phyloP scores from a whole-genome alignment of 2,329 filamentous ascomycete genomes.

The Onygenales sp. region DNA sequence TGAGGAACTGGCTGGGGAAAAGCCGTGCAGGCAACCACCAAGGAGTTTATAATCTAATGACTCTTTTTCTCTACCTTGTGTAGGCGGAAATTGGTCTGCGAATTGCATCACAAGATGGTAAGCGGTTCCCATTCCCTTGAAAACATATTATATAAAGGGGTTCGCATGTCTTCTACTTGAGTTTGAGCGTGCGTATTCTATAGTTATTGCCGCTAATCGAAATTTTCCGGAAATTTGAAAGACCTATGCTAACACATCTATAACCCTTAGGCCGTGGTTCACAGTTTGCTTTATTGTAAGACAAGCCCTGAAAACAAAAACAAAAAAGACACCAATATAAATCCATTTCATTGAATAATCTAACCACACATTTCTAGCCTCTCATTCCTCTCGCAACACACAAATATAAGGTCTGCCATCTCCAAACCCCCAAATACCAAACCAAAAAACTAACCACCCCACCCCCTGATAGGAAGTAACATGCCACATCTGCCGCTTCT shows the following conservation, averaged over 20 bases:
- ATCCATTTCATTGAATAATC: background rate
- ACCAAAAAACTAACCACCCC: background rate
- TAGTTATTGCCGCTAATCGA: background rate
- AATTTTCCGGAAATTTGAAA: background rate
- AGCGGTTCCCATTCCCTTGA: background rate
- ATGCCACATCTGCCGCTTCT: conserved; percentile 14
- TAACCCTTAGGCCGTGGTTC: conserved; percentile 21
- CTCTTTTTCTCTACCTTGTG: background rate
- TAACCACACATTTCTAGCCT: conserved; percentile 13
- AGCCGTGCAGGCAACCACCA: background rate
- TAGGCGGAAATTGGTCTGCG: conserved; percentile 26
- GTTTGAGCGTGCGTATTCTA: no score
- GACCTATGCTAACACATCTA: background rate
- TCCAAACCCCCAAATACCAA: background rate
- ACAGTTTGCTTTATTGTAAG: conserved; percentile 26
- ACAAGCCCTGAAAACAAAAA: background rate
- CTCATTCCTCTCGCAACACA: conserved; percentile 22
- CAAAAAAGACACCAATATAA: background rate
- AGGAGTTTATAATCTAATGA: background rate
- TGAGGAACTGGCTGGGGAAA: background rate
- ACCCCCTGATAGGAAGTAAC: conserved; percentile 10
- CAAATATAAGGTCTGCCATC: conserved; percentile 44
- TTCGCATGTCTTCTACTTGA: no score
- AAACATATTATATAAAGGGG: background rate
- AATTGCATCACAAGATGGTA: conserved; percentile 25